These are phyloP conservation scores for Solanum gandarillasii DNA, from an alignment of 257 asterid species.

Conservation along the genomic window DNA sequence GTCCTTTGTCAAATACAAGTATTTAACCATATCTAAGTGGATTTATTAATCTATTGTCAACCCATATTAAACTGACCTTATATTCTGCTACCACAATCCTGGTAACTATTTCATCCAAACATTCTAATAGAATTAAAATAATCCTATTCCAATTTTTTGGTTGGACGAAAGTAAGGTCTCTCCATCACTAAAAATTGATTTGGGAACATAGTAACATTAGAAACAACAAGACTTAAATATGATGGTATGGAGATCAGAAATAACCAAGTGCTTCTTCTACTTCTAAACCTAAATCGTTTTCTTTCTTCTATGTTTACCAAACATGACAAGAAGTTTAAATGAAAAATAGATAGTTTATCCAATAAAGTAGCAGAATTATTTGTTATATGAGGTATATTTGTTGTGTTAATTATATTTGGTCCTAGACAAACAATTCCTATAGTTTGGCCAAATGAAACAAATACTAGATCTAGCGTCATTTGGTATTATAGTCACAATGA, in stretches of 20 bases:
- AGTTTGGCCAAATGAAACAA: neutral
- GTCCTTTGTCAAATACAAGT: neutral
- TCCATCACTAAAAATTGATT: constrained; percentile 9
- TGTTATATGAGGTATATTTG: too few species aligned
- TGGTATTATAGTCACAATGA: neutral
- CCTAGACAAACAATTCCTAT: neutral
- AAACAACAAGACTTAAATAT: neutral
- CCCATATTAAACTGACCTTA: constrained; percentile 9
- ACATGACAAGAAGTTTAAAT: too few species aligned
- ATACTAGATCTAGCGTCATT: too few species aligned
- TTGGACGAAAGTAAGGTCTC: constrained; percentile 12
- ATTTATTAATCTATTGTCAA: constrained; percentile 12
- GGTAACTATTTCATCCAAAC: neutral
- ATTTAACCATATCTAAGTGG: constrained; percentile 1
- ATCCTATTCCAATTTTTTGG: constrained; percentile 12
- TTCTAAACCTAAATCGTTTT: too few species aligned
- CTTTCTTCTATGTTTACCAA: neutral
- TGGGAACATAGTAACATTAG: constrained; percentile 7
- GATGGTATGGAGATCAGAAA: too few species aligned
- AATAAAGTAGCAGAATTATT: neutral
- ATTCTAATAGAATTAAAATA: neutral
- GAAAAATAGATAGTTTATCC: neutral
- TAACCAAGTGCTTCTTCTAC: neutral
- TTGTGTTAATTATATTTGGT: neutral
- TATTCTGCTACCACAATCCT: neutral